phyloP scores from a whole-genome alignment of 176 grass and related monocot genomes.

The Thalia dealbata region DNA sequence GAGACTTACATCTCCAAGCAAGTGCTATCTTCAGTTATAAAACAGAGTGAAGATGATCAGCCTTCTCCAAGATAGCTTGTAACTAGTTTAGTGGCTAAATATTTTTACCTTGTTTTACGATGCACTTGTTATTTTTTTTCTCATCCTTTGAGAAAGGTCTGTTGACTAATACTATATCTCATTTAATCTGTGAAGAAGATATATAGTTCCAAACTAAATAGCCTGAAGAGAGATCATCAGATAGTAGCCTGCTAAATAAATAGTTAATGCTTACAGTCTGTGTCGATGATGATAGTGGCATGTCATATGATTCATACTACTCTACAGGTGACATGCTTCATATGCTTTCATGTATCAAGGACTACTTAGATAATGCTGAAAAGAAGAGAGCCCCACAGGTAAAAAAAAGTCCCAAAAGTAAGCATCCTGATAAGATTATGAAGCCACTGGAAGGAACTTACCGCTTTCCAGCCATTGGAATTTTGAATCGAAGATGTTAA shows the following conservation, averaged over 20 bases:
- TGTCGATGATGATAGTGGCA: background rate
- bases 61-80: slow-evolving; percentile 20
- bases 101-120: background rate
- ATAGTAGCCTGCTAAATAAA: background rate
- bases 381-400: too few relatives aligned
- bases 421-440: background rate
- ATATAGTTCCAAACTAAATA: background rate
- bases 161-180: background rate
- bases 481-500: too few relatives aligned
- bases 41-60: slow-evolving; percentile 52
- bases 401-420: background rate
- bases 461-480: too few relatives aligned
- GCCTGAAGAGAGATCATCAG: background rate
- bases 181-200: background rate
- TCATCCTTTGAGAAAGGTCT: slow-evolving; percentile 16
- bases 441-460: too few relatives aligned
- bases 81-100: background rate
- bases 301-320: background rate
- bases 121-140: background rate
- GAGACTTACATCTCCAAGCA: slow-evolving; percentile 78
- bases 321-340: background rate
- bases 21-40: slow-evolving; percentile 61
- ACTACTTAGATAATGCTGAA: background rate
- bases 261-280: background rate
- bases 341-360: background rate